phyloP scores from a whole-genome alignment of 768 basidiomycete genomes.

The Dacryopinax spathularia region DNA sequence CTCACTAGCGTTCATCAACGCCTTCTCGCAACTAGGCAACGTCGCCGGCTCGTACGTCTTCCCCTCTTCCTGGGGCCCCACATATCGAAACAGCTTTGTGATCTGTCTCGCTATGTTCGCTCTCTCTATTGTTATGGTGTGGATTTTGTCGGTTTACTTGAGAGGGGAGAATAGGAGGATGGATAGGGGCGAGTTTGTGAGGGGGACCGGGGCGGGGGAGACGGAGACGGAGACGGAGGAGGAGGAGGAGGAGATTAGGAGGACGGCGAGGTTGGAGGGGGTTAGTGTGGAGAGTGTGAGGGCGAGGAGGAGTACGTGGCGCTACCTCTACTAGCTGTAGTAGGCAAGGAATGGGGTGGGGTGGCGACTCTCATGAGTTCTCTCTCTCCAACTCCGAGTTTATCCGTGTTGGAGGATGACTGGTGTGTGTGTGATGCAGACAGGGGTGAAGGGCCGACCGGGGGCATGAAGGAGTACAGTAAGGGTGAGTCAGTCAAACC shows the following conservation, averaged over 20 bases:
- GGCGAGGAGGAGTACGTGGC: not conserved
- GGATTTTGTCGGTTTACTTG: slow-evolving; percentile 13
- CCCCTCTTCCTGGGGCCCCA: slow-evolving; percentile 52
- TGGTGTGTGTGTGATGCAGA: too few relatives aligned
- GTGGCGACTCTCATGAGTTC: too few relatives aligned
- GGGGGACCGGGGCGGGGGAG: slow-evolving; percentile 72
- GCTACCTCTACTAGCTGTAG: not conserved
- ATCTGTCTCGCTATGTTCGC: slow-evolving; percentile 53
- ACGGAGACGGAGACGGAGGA: slow-evolving; percentile 54
- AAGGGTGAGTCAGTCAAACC: too few relatives aligned
- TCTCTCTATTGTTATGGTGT: slow-evolving; percentile 35
- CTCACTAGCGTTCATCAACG: slow-evolving; percentile 70
- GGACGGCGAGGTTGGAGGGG: slow-evolving; percentile 56
- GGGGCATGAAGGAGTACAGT: too few relatives aligned
- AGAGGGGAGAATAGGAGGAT: slow-evolving; percentile 9
- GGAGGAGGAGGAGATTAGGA: slow-evolving; percentile 63
- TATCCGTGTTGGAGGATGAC: too few relatives aligned
- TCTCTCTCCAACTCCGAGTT: too few relatives aligned
- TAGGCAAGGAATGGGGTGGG: too few relatives aligned
- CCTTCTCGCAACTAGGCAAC: slow-evolving; percentile 71
- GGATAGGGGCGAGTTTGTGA: slow-evolving; percentile 41
- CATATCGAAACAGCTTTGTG: slow-evolving; percentile 53
- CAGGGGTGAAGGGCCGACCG: too few relatives aligned
- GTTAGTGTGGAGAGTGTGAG: slow-evolving; percentile 53
- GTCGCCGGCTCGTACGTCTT: slow-evolving; percentile 59